Evolutionary conservation across 1,284 basidiomycete species (phyloP).

Genomic region (Pterula multifida): DNA sequence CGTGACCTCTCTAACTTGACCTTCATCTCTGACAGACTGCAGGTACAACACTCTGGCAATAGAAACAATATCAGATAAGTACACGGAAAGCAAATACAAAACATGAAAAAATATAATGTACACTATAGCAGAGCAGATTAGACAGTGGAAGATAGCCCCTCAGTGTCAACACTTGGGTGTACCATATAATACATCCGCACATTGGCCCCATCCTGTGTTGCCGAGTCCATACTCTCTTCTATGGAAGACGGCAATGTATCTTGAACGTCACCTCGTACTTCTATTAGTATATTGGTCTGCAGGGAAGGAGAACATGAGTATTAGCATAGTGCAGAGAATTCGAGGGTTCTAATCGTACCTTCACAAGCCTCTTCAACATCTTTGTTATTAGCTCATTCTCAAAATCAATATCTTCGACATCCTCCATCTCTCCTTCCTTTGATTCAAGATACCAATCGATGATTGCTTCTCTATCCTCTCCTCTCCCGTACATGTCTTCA

Average conservation of each 20-base stretch:
- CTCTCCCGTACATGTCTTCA: slow-evolving; percentile 68
- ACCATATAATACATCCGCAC: slow-evolving; percentile 71
- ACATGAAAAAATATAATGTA: no score
- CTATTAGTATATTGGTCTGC: slow-evolving; percentile 80
- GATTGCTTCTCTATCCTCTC: slow-evolving; percentile 81
- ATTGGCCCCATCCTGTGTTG: slow-evolving; percentile 37
- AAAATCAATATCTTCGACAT: slow-evolving; percentile 84
- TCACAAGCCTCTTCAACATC: slow-evolving; percentile 81
- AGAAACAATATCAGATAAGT: no score
- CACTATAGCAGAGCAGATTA: background rate
- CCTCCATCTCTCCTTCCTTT: slow-evolving; percentile 75
- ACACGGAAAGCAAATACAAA: no score
- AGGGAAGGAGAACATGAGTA: slow-evolving; percentile 7
- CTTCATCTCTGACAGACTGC: background rate
- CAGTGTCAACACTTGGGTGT: slow-evolving; percentile 69
- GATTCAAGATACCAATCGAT: slow-evolving; percentile 95
- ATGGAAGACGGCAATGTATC: slow-evolving; percentile 61
- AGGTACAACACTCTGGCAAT: no score
- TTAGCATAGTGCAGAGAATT: background rate
- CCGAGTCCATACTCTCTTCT: slow-evolving; percentile 39
- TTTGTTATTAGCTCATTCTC: slow-evolving; percentile 88
- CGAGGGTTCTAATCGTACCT: slow-evolving; percentile 40
- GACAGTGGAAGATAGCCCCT: slow-evolving; percentile 16
- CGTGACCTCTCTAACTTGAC: background rate
- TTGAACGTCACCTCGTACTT: slow-evolving; percentile 72